phyloP scores from a whole-genome alignment of 129 eudicot species.

The Lonicera japonica region DNA sequence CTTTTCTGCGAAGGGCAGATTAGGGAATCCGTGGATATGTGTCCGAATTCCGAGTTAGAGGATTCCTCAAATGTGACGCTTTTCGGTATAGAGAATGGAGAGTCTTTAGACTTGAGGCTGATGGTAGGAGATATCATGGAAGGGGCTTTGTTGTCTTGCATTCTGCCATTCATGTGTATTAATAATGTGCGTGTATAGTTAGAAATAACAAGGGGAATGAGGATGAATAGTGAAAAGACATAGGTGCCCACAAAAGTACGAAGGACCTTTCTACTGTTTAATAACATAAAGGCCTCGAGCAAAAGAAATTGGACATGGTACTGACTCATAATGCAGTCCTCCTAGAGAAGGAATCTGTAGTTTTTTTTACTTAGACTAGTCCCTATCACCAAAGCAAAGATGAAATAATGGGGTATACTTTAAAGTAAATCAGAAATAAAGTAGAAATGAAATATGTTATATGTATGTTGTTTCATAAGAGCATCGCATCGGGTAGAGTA shows the following conservation, averaged over 20 bases:
- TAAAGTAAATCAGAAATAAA: constrained; percentile 5
- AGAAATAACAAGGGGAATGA: too few relatives aligned
- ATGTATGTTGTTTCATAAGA: background rate
- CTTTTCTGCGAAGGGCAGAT: constrained; percentile 38
- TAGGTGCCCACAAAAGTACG: background rate
- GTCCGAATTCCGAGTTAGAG: constrained; percentile 31
- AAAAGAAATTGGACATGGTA: background rate
- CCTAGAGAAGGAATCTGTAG: constrained; percentile 19
- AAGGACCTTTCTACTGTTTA: background rate
- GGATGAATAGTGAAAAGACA: background rate
- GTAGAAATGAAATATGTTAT: background rate
- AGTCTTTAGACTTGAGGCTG: constrained; percentile 26
- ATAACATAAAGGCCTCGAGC: background rate
- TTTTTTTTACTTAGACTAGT: background rate
- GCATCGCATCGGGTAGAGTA: too few relatives aligned
- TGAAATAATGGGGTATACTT: constrained; percentile 13
- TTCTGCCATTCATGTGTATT: constrained; percentile 19
- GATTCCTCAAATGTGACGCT: constrained; percentile 27
- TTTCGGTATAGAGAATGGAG: constrained; percentile 33
- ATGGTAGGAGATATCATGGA: constrained; percentile 27
- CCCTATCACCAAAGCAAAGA: constrained; percentile 12
- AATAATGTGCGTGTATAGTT: too few relatives aligned
- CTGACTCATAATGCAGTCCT: constrained; percentile 1
- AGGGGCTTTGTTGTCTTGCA: constrained; percentile 37
- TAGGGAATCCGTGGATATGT: constrained; percentile 37